These are phyloP conservation scores for Clitopilus hobsonii DNA, from an alignment of 768 basidiomycete species.

Conservation along the genomic window DNA sequence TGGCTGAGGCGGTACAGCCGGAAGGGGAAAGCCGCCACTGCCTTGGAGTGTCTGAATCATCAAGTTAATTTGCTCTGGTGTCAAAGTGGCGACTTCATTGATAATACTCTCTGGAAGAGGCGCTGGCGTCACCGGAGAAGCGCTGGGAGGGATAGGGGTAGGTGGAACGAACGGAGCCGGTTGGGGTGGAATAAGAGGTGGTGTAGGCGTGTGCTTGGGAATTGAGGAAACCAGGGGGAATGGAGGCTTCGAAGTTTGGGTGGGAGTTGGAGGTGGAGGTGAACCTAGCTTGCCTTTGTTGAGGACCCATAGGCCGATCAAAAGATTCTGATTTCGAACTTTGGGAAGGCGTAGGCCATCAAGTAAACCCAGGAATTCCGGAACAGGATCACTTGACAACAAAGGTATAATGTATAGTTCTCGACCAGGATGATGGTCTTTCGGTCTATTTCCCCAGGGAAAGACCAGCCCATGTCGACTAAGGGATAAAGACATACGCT, in stretches of 20 bases:
- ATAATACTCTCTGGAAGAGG: conserved; percentile 47
- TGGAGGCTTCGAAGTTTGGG: neutral
- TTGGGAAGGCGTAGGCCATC: conserved; percentile 72
- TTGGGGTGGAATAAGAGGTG: conserved; percentile 4
- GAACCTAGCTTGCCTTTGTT: conserved; percentile 72
- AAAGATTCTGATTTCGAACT: conserved; percentile 54
- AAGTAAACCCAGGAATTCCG: conserved; percentile 81
- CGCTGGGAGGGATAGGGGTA: conserved; percentile 12
- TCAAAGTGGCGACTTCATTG: conserved; percentile 68
- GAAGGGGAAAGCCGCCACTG: conserved; percentile 26
- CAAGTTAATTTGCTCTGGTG: conserved; percentile 70
- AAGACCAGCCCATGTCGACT: conserved; percentile 86
- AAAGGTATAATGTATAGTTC: conserved; percentile 87
- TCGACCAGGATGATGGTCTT: conserved; percentile 72
- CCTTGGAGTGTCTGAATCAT: conserved; percentile 57
- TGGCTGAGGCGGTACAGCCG: conserved; percentile 22
- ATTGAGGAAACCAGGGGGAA: conserved; percentile 13
- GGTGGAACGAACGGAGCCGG: neutral
- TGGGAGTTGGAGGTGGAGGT: conserved; percentile 25
- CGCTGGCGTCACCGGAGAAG: conserved; percentile 14
- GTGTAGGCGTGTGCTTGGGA: conserved; percentile 12
- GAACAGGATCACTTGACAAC: conserved; percentile 57
- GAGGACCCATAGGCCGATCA: conserved; percentile 84
- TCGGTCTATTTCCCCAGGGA: conserved; percentile 76
- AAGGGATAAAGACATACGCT: conserved; percentile 11